Percentiles rank a stretch among this genome's conserved stretches.
Conservation (phyloP, 208 protist genomes). For the Wallacemonas rigidus region DNA sequence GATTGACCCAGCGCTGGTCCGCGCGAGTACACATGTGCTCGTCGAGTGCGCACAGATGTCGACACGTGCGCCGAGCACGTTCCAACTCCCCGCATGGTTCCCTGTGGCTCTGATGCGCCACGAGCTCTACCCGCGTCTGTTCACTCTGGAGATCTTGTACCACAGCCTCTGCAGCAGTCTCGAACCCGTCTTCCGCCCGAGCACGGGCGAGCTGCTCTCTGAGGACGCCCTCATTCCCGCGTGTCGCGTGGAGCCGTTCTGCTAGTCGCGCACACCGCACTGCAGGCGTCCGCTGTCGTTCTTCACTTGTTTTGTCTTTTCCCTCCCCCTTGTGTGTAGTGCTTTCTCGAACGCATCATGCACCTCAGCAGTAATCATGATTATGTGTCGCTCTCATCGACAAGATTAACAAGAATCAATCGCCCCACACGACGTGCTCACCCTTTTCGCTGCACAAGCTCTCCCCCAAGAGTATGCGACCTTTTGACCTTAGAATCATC, state of each 20-base stretch:
- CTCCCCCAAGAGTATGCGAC: too few species aligned
- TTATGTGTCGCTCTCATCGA: too few species aligned
- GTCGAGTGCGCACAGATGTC: constrained; percentile 60
- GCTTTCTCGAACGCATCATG: too few species aligned
- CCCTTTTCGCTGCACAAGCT: too few species aligned
- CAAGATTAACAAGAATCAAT: too few species aligned
- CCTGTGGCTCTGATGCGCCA: constrained; percentile 30
- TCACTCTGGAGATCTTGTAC: constrained; percentile 72
- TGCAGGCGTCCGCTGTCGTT: too few species aligned
- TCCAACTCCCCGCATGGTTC: constrained; percentile 56
- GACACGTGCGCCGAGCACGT: constrained; percentile 23
- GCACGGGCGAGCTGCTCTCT: constrained; percentile 35
- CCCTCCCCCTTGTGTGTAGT: too few species aligned
- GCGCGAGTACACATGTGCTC: constrained; percentile 51
- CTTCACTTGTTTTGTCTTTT: too few species aligned
- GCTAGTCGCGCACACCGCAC: not conserved
- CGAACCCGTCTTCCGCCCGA: constrained; percentile 39
- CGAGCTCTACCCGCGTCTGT: constrained; percentile 39
- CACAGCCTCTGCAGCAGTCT: constrained; percentile 56
- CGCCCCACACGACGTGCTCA: too few species aligned
- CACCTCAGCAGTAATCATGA: too few species aligned
- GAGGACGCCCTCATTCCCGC: constrained; percentile 31
- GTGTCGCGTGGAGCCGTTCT: constrained; percentile 48
- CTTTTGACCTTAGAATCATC: too few species aligned
- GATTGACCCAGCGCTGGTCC: constrained; percentile 16